Base-by-base conservation (phyloP, 192 early-diverging fungal species). In the Entomortierella parvispora region DNA sequence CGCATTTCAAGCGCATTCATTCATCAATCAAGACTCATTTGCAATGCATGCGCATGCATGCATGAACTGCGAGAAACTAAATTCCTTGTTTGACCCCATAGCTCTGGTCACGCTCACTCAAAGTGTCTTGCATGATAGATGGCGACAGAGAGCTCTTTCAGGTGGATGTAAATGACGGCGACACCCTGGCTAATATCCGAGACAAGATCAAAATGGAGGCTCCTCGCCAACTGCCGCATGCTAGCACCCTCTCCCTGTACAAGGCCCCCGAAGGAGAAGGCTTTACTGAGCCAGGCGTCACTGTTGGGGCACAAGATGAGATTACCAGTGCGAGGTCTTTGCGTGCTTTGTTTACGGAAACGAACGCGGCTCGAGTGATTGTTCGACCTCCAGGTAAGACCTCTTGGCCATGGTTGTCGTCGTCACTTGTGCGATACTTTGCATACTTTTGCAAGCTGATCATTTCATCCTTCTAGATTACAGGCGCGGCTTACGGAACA, bases 321-420 rank as follows among this genome's bases (percentile, higher is more conserved):
- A 67, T 58, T 58, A 18, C 0, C 33, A 55, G 44, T 46, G 51
- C 47, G 2, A 58, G 55, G 54, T 49, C 65, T 50, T 55, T 67
- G 34, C 55, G 22, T 49, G 65, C 54, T 8, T 51, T 52, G 57
- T 68, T 68, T 68, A 57, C 57, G n/a, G 57, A 68, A 60, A 68
- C 57, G 12, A 53, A 60, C 66, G 53, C 25, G 42, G 66, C 46
- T 43, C 66, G 60, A 44, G 57, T 69, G 43, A 69, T 62, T 69
- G 52, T 69, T 31, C 68, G 51, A 56, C 58, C 68, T 62, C 52
- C 59, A 48, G 18, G 68, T 60, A 69, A 26, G 44, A 3, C 58
- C 44, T 48, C 31, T 68, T 44, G n/a, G 44, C 33, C 48, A 50
- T 32, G 32, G 4, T 32, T 55, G 58, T 46, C 57, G 26, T 46